Evolutionary conservation across 2,329 filamentous ascomycete species (phyloP).

Genomic region (Apiospora koreana): DNA sequence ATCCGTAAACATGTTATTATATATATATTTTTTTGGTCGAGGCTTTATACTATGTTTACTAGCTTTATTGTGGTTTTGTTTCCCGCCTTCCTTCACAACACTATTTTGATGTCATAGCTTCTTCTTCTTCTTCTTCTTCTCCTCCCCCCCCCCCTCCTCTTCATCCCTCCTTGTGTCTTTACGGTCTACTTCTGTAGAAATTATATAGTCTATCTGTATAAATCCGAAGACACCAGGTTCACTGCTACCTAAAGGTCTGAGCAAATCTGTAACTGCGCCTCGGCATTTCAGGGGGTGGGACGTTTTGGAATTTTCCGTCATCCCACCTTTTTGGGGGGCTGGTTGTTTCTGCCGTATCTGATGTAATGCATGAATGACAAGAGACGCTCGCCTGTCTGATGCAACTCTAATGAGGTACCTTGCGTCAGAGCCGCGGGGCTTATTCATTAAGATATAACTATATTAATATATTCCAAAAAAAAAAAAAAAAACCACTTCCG

Average conservation of each 20-base stretch:
- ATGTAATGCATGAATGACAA: slow-evolving; percentile 4
- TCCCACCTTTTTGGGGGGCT: neutral
- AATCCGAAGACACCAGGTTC: neutral
- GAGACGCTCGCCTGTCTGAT: neutral
- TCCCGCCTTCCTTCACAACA: too few relatives aligned
- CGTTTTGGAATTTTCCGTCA: slow-evolving; percentile 3
- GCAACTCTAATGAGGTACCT: neutral
- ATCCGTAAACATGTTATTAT: neutral
- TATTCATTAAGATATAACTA: neutral
- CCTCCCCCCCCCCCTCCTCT: neutral
- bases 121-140: neutral
- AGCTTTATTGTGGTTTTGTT: too few relatives aligned
- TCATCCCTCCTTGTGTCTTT: neutral
- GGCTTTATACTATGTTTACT: neutral
- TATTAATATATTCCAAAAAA: neutral
- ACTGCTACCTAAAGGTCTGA: neutral
- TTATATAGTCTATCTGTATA: neutral
- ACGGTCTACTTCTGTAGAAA: too few relatives aligned
- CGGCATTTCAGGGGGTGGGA: neutral
- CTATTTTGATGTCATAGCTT: neutral
- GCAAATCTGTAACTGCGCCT: neutral
- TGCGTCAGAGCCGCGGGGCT: neutral
- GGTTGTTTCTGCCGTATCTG: slow-evolving; percentile 3
- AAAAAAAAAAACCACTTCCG: neutral
- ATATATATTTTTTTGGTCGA: too few relatives aligned